Evolutionary conservation across 2,329 filamentous ascomycete species (phyloP).

Genomic region (Fusarium equiseti): DNA sequence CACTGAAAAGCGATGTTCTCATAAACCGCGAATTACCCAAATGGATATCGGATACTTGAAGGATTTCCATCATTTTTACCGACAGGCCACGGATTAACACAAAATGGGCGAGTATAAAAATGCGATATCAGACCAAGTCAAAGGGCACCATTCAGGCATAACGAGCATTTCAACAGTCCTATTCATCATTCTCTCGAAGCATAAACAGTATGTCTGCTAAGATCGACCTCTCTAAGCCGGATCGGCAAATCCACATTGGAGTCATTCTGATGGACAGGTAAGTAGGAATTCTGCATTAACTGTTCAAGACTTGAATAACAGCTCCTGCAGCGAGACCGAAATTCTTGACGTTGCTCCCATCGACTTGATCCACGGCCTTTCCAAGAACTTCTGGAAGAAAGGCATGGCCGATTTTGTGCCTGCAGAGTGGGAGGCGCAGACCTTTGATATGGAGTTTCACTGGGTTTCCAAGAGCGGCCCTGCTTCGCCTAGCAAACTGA

Average conservation of each 20-base stretch:
- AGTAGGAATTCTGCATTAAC: not conserved
- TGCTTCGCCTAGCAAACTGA: conserved; percentile 34
- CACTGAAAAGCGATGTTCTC: too few species aligned
- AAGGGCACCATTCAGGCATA: not conserved
- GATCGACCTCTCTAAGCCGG: conserved; percentile 19
- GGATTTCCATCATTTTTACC: not conserved
- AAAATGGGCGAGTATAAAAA: not conserved
- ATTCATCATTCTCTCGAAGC: not conserved
- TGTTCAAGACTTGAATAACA: not conserved
- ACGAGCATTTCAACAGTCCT: not conserved
- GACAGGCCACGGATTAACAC: not conserved
- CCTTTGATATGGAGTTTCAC: conserved; percentile 49
- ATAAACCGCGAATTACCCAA: too few species aligned
- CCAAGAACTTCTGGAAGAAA: conserved; percentile 29
- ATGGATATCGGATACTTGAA: not conserved
- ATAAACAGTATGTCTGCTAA: not conserved
- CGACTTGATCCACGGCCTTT: conserved; percentile 46
- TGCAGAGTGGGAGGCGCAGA: conserved; percentile 31
- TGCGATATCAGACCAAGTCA: accelerated
- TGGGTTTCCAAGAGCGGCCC: conserved; percentile 51
- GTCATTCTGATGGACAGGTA: conserved; percentile 34
- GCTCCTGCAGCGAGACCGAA: conserved; percentile 47
- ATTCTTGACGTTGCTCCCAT: conserved; percentile 53
- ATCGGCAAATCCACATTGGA: conserved; percentile 28
- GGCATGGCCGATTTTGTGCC: conserved; percentile 35